Base-by-base conservation (phyloP, 495 filamentous ascomycete genomes). In the Neurospora cerealis region DNA sequence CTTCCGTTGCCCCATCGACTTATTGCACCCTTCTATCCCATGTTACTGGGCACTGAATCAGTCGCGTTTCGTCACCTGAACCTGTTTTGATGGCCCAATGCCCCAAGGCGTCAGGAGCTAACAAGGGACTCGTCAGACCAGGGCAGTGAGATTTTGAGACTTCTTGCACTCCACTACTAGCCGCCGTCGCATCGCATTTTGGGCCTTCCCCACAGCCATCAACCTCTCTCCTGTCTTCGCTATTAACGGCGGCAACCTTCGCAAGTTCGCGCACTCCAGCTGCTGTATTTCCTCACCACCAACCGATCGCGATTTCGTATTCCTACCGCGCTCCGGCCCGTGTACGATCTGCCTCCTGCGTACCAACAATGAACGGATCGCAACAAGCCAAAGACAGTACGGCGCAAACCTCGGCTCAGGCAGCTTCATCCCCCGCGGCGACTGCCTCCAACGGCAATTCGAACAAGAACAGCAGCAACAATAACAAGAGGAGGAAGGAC, bases 401-500 rank as follows among this genome's bases (percentile, higher is more conserved):
- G 76, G 73, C 75, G 77, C 78, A 78, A 77, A 77, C 75, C 71
- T 60, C 76, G 42, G 34, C 78, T 40, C 75, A 77, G 19, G 78
- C 75, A 71, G 73, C 69, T 69, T 32, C 75, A 38, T 28, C 78
- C 28, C 71, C 79, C 36, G 75, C 77, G 17, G 71, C 81, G 32
- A 71, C 79, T 15, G 60, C 77, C 48, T 74, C 74, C 11, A 78
- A 82, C 66, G 80, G 80, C 40, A 82, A 77, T 76, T 82, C 82
- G 40, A 79, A 78, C 13, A 70, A 81, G 8, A 93, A 90, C 54
- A 28, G 54, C 11, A 78, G 81, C 66, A 80, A 79, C 48, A 83
- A 90, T 78, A 95, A 95, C 87, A 95, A 94, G 86, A 90, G 93
- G 85, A 93, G 92, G 88, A 94, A 94, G 85, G 92, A 93, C 74